Base-by-base conservation (phyloP, 352 stramenopile genomes). In the Pythium phragmiticola region DNA sequence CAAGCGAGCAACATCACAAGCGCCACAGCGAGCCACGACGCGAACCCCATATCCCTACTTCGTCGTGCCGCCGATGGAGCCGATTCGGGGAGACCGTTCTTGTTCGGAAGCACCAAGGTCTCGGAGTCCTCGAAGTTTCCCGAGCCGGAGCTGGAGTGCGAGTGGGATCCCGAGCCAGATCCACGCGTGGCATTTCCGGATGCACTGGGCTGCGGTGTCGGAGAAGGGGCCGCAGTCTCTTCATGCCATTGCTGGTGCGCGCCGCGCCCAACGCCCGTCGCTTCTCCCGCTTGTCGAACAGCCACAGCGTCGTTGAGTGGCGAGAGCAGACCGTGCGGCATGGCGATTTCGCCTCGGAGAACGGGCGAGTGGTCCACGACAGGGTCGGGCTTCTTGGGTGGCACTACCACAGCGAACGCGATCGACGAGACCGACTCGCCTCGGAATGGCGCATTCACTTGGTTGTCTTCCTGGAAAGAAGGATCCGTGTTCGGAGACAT, bases 21-120 rank as follows among this genome's bases (percentile, higher is more conserved):
- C 7, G 53, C 39, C 2, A 58, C 50, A 8, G 16, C 14, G 19
- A 60, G n/a, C 14, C 46, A 28, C 53, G 53, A 60, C 16, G 21
- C 26, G 36, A 58, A 34, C 17, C 11, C 23, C 26, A 21, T 30
- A 2, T 19, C 7, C 1, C 37, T 2, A 19, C 6, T 6, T 49
- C 39, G 53, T 19, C 34, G 34, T 3, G 34, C 5, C 13, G 17
- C 33, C 55, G 34, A 39, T 13, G 3, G 34, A 23, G 42, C 30
- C 19, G 42, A 62, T 36, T 36, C 43, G 26, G 45, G 55, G 21
- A 52, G 19, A 6, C 14, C 17, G 36, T 46, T 16, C 11, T 49
- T 19, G 9, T 62, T 26, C 11, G 55, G 55, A 16, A 62, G 53
- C 37, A 14, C 9, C 0, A 62, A 12, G 17, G 23, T 28, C 19